Percentiles rank a stretch among this genome's conserved stretches.
These are phyloP conservation scores for Henningerozyma blattae DNA, from an alignment of 805 yeast species.

Conservation along the genomic window DNA sequence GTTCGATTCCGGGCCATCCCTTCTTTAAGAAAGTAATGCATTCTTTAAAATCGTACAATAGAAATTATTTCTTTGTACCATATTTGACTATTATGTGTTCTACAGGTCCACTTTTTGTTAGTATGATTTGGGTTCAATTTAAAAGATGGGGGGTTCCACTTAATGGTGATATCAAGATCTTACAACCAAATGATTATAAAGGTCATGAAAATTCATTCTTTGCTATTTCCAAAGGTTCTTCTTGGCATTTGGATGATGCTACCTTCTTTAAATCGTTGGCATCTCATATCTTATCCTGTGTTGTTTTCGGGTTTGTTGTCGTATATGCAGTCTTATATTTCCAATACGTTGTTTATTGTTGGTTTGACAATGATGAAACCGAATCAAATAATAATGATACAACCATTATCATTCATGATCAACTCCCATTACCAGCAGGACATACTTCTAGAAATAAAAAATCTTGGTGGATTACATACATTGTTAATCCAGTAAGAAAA, in stretches of 20 bases:
- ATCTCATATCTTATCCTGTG: constrained; percentile 58
- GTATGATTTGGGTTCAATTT: constrained; percentile 77
- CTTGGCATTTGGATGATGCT: constrained; percentile 90
- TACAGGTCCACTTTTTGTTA: constrained; percentile 80
- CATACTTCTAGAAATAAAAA: not conserved
- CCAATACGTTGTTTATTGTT: constrained; percentile 34
- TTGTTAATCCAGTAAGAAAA: not conserved
- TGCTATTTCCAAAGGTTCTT: constrained; percentile 65
- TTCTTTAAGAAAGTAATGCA: constrained; percentile 63
- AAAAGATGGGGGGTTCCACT: constrained; percentile 52
- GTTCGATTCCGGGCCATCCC: constrained; percentile 75
- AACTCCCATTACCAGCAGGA: constrained; percentile 1
- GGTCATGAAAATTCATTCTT: constrained; percentile 49
- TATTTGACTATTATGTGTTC: constrained; percentile 87
- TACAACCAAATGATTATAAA: constrained; percentile 65
- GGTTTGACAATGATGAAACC: no score
- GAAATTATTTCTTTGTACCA: constrained; percentile 64
- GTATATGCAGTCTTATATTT: constrained; percentile 34
- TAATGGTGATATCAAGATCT: constrained; percentile 50
- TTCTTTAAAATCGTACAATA: constrained; percentile 46
- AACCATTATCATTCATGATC: no score
- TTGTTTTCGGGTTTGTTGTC: constrained; percentile 52
- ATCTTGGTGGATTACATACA: not conserved
- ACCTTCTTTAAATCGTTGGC: constrained; percentile 59
- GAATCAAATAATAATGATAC: no score